Conservation (phyloP, 2,329 filamentous ascomycete genomes). For the Paraphoma sp. region DNA sequence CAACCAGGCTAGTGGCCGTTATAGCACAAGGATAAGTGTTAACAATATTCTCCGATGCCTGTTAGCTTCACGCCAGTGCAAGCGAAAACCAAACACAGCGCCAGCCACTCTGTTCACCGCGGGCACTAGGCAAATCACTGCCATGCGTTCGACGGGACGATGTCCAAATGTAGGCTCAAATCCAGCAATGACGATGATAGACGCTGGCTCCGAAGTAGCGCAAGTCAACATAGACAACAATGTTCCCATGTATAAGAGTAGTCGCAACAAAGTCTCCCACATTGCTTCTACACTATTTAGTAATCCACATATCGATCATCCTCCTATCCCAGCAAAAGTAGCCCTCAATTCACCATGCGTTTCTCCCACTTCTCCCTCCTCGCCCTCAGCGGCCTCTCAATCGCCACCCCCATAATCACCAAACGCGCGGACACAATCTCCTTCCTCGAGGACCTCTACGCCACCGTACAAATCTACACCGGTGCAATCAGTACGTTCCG, state of each 20-base stretch:
- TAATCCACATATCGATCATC: background rate
- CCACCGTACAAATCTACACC: slow-evolving; percentile 26
- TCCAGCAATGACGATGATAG: slow-evolving; percentile 7
- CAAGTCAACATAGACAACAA: background rate
- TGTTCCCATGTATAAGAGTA: background rate
- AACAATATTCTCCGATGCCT: slow-evolving; percentile 3
- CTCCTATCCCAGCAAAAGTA: background rate
- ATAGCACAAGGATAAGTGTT: slow-evolving; percentile 7
- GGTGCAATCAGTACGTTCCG: slow-evolving; percentile 19
- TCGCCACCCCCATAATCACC: slow-evolving; percentile 15
- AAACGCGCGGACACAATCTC: slow-evolving; percentile 17
- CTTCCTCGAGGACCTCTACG: slow-evolving; percentile 23
- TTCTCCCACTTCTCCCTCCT: slow-evolving; percentile 20
- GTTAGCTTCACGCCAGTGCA: background rate
- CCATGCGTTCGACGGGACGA: background rate
- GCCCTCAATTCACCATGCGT: slow-evolving; percentile 14
- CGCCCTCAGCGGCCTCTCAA: slow-evolving; percentile 19
- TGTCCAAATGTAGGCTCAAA: background rate
- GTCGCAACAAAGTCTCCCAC: background rate
- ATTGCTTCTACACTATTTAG: no score
- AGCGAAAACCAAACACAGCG: background rate
- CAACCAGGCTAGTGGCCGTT: slow-evolving; percentile 1
- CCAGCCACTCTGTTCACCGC: background rate
- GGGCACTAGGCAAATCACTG: slow-evolving; percentile 1
- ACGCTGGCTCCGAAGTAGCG: background rate